phyloP scores from a whole-genome alignment of 192 early-diverging fungal genomes.

The Funneliformis geosporum region DNA sequence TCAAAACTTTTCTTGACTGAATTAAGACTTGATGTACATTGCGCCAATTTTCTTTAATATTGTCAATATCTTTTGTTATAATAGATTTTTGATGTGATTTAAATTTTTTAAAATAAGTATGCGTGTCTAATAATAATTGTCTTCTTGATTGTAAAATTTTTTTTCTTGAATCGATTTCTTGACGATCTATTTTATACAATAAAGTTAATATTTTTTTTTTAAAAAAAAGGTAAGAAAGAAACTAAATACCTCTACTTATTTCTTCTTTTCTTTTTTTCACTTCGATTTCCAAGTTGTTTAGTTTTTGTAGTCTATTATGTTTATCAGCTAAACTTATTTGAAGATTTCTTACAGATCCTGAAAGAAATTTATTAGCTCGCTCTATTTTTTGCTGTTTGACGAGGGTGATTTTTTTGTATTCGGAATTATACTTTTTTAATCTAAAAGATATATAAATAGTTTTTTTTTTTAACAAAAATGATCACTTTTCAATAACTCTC shows the following conservation, averaged over 20 bases:
- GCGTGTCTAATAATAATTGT: slow-evolving; percentile 20
- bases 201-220: not conserved
- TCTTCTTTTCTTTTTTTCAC: slow-evolving; percentile 21
- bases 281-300: slow-evolving; percentile 17
- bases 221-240: slow-evolving; percentile 1
- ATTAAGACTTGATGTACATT: slow-evolving; percentile 44
- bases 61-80: slow-evolving; percentile 35
- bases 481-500: not conserved
- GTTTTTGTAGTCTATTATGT: slow-evolving; percentile 14
- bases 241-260: slow-evolving; percentile 10
- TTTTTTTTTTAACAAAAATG: not conserved
- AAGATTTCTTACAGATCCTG: not conserved
- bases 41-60: slow-evolving; percentile 45
- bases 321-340: slow-evolving; percentile 23
- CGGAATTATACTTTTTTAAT: not conserved
- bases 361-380: slow-evolving; percentile 11
- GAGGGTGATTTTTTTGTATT: slow-evolving; percentile 17
- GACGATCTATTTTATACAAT: slow-evolving; percentile 14
- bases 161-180: slow-evolving; percentile 30
- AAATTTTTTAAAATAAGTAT: slow-evolving; percentile 13
- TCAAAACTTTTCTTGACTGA: slow-evolving; percentile 48
- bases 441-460: not conserved
- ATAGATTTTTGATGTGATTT: slow-evolving; percentile 29
- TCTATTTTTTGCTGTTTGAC: slow-evolving; percentile 22
- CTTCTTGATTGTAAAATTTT: slow-evolving; percentile 5